Evolutionary conservation across 345 rosid species (phyloP), one percentile per base, ranked within the genome.

Genomic region (rapeseed (Brassica napus)): DNA sequence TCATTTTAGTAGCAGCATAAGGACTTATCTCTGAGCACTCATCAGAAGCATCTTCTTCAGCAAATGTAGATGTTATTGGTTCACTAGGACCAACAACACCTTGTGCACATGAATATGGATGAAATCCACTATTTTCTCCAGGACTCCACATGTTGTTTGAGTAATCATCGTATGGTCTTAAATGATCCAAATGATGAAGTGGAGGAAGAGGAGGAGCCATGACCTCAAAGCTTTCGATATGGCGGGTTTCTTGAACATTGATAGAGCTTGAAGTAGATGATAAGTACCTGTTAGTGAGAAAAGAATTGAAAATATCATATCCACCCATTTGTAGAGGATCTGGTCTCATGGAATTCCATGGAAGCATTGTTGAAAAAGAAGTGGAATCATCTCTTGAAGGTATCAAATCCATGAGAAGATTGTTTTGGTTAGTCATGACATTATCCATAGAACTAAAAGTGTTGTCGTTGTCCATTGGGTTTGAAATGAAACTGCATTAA

Each of bases 1-100:
- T 72, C 52, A 88, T 73, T 62, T 72, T 83, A 65, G 83, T 79
- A 81, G 76, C 34, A 79, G 30, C 57, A 82, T 73, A 85, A 66
- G 31, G 83, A 54, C 75, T 84, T 47, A 88, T 85, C 78, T 86
- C 88, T 0, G 92, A 90, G 83, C 86, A 87, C 74, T 79, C 93
- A 75, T 91, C 92, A 5, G 90, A 76, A 61, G 82, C 75, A 69
- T 83, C 82, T 0, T 65, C 72, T 39, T 85, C 84, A 49, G 72
- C 83, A 60, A 79, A 72, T 2, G 85, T 55, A 15, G 86, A 70
- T 69, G 88, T 77, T 59, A 88, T 74, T 88, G 89, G 89, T 37
- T 81, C 79, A 68, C 71, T 78, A 8, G 88, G 83, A 74, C 83
- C 83, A 57, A 47, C 84, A 57, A 47, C 47, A 68, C 74, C 83